phyloP scores from a whole-genome alignment of 2,329 filamentous ascomycete genomes.

The Orbilia ellipsospora region DNA sequence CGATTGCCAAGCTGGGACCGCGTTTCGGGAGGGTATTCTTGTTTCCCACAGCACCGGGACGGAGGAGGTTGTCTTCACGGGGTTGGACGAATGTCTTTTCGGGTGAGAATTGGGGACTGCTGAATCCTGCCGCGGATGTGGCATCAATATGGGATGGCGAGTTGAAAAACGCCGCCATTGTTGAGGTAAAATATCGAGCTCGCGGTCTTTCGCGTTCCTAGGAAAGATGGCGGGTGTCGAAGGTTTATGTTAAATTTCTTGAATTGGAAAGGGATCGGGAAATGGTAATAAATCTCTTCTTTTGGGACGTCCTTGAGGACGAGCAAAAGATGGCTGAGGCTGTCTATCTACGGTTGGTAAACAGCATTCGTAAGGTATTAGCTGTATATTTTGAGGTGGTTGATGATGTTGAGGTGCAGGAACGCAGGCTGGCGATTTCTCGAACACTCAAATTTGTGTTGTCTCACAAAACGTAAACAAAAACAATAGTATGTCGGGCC shows the following conservation, averaged over 20 bases:
- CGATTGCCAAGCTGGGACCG: slow-evolving; percentile 20
- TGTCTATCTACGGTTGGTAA: slow-evolving; percentile 3
- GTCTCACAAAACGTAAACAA: slow-evolving; percentile 53
- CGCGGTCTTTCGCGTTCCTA: slow-evolving; percentile 25
- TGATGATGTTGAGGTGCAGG: slow-evolving; percentile 8
- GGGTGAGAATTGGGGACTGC: slow-evolving; percentile 48
- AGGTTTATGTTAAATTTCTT: slow-evolving; percentile 2
- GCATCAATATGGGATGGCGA: slow-evolving; percentile 44
- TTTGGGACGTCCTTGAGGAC: not conserved
- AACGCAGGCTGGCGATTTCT: not conserved
- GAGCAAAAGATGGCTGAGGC: not conserved
- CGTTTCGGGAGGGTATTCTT: slow-evolving; percentile 41
- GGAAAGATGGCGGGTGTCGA: slow-evolving; percentile 3
- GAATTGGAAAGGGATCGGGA: slow-evolving; percentile 6
- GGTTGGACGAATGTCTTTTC: slow-evolving; percentile 54
- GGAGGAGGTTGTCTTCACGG: slow-evolving; percentile 45
- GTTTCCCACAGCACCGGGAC: slow-evolving; percentile 46
- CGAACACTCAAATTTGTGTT: slow-evolving; percentile 30
- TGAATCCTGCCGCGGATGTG: slow-evolving; percentile 41
- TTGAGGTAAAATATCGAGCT: slow-evolving; percentile 22
- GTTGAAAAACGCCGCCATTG: slow-evolving; percentile 54
- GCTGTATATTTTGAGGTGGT: not conserved
- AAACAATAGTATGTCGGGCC: slow-evolving; percentile 32
- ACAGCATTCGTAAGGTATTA: slow-evolving; percentile 18
- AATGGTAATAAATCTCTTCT: slow-evolving; percentile 1